Conservation (phyloP, 1,139 yeast species). For the Kluyveromyces marxianus region DNA sequence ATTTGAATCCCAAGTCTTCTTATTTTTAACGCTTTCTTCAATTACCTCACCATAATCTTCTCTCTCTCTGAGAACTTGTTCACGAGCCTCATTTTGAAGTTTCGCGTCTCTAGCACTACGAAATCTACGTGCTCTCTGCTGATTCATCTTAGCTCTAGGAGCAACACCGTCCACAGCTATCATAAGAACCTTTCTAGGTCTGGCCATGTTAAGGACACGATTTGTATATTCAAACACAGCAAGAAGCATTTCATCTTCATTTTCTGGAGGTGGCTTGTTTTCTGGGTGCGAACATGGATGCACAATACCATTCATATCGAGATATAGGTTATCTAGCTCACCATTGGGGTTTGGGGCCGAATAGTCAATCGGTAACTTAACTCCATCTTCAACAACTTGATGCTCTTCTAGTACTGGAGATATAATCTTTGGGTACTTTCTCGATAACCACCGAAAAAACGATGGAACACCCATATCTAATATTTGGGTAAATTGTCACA, state of each 20-base stretch:
- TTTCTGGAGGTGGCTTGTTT: constrained; percentile 85
- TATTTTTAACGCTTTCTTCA: constrained; percentile 49
- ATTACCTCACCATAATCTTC: constrained; percentile 52
- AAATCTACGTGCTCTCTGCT: constrained; percentile 95
- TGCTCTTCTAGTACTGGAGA: constrained; percentile 83
- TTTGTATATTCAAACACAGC: constrained; percentile 88
- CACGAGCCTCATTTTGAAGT: constrained; percentile 57
- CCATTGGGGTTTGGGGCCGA: constrained; percentile 87
- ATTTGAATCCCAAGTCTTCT: constrained; percentile 71
- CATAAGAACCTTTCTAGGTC: constrained; percentile 85
- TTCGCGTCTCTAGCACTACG: constrained; percentile 94
- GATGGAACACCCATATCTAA: constrained; percentile 83
- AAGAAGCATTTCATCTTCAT: constrained; percentile 90
- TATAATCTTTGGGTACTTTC: constrained; percentile 89
- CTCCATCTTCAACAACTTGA: constrained; percentile 46
- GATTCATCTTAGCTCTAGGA: constrained; percentile 98
- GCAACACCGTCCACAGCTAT: constrained; percentile 99
- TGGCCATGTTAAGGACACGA: constrained; percentile 82
- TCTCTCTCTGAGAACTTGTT: constrained; percentile 44
- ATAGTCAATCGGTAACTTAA: constrained; percentile 58
- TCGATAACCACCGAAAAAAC: constrained; percentile 90
- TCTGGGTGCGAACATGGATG: constrained; percentile 98
- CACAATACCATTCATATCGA: constrained; percentile 96
- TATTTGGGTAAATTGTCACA: neutral
- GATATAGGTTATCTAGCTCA: constrained; percentile 80